A percentile compares a stretch with the other conserved stretches of the same genome.
Evolutionary conservation across 1,284 basidiomycete genomes (phyloP).

Genomic region (Microbotryum silenes-acaulis): DNA sequence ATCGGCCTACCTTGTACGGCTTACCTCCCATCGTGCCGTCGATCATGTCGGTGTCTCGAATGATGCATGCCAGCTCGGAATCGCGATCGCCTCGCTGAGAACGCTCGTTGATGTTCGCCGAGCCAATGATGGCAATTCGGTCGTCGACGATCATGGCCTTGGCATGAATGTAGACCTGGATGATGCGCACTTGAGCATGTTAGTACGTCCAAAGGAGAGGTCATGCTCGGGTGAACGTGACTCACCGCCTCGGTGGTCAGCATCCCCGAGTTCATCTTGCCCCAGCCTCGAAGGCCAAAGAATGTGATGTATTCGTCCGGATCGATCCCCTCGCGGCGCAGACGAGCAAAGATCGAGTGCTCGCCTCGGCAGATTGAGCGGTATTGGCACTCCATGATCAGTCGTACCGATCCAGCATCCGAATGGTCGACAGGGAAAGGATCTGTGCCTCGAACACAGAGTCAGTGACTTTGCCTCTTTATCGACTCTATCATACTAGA

Average conservation of each 20-base stretch:
- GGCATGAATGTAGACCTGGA: conserved; percentile 34
- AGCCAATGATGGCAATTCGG: conserved; percentile 93
- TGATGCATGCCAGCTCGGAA: conserved; percentile 85
- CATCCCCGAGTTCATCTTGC: conserved; percentile 72
- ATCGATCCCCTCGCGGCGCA: conserved; percentile 81
- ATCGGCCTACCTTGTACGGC: conserved; percentile 91
- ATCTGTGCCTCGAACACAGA: conserved; percentile 40
- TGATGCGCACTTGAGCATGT: not conserved
- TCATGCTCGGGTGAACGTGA: not conserved
- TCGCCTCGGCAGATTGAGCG: conserved; percentile 81
- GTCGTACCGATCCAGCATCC: conserved; percentile 83
- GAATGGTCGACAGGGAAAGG: conserved; percentile 85
- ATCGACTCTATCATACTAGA: not conserved
- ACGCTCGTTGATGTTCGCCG: conserved; percentile 97
- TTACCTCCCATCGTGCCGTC: conserved; percentile 82
- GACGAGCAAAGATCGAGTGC: conserved; percentile 80
- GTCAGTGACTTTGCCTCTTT: not conserved
- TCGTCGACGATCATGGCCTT: conserved; percentile 88
- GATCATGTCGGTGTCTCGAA: conserved; percentile 95
- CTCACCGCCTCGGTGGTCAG: conserved; percentile 66
- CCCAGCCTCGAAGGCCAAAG: conserved; percentile 90
- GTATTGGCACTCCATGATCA: conserved; percentile 90
- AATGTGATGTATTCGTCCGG: conserved; percentile 89
- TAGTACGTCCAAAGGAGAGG: not conserved
- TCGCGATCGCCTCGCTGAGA: conserved; percentile 93